A percentile compares a stretch with the other conserved stretches of the same genome.
Evolutionary conservation across 2,329 filamentous ascomycete species (phyloP).

Genomic region (Calonectria hawksworthii): DNA sequence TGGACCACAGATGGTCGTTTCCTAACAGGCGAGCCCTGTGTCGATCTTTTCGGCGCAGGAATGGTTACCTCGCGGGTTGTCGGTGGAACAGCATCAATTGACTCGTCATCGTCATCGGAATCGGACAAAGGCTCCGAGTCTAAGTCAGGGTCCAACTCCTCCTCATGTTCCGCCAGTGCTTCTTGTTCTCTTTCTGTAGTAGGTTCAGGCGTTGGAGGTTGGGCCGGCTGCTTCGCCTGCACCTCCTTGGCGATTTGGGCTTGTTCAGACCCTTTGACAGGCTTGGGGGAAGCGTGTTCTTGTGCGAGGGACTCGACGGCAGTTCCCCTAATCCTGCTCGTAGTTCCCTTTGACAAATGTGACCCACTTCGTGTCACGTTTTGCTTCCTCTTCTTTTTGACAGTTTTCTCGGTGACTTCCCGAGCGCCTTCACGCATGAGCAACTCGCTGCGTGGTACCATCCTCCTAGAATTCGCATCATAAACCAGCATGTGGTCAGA

Average conservation of each 20-base stretch:
- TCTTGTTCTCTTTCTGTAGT: not conserved
- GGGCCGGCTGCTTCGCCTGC: constrained; percentile 7
- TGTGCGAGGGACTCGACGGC: constrained; percentile 53
- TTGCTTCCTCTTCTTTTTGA: constrained; percentile 57
- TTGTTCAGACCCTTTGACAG: constrained; percentile 7
- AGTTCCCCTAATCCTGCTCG: constrained; percentile 65
- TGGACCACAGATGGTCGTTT: constrained; percentile 61
- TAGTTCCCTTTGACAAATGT: constrained; percentile 65
- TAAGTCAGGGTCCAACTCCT: constrained; percentile 10
- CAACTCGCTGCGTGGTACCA: constrained; percentile 65
- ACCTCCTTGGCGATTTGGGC: constrained; percentile 10
- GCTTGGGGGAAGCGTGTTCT: constrained; percentile 45
- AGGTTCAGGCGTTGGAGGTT: not conserved
- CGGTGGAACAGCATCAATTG: not conserved
- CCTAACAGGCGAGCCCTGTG: constrained; percentile 19
- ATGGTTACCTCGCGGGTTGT: not conserved
- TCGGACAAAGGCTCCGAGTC: constrained; percentile 28
- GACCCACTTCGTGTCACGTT: constrained; percentile 56
- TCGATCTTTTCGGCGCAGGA: not conserved
- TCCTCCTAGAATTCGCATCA: constrained; percentile 75
- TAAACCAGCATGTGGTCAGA: constrained; percentile 67
- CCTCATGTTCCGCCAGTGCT: not conserved
- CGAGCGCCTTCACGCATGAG: constrained; percentile 57
- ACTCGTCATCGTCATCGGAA: constrained; percentile 18
- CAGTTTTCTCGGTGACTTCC: constrained; percentile 55